A percentile compares a stretch with the other conserved stretches of the same genome.
Evolutionary conservation across 768 basidiomycete genomes (phyloP).

Genomic region (Amanita rimosa): DNA sequence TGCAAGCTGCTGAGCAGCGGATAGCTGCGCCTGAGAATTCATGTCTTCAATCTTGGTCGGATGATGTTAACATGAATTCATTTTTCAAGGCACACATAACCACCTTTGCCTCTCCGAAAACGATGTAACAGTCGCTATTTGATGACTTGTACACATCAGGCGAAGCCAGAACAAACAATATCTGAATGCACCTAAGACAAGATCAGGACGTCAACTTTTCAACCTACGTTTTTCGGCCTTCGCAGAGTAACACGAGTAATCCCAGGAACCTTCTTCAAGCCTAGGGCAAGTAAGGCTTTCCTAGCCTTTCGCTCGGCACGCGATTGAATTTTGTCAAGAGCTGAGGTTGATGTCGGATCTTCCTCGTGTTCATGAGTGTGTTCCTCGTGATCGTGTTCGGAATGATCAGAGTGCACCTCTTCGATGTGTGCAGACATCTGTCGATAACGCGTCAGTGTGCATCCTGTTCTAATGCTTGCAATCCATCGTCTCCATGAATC

Average conservation of each 20-base stretch:
- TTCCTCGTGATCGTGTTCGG: conserved; percentile 48
- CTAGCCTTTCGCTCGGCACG: conserved; percentile 92
- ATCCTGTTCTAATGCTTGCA: conserved; percentile 17
- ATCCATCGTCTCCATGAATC: conserved; percentile 21
- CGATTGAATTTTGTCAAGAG: conserved; percentile 89
- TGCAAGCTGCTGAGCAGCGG: conserved; percentile 71
- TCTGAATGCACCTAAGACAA: conserved; percentile 23
- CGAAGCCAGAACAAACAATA: conserved; percentile 84
- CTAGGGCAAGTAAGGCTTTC: conserved; percentile 85
- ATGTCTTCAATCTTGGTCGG: conserved; percentile 68
- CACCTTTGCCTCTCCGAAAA: conserved; percentile 96
- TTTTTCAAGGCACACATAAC: conserved; percentile 3
- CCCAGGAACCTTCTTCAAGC: conserved; percentile 83
- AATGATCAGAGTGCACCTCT: conserved; percentile 75
- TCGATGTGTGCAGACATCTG: conserved; percentile 80
- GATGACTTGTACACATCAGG: conserved; percentile 98
- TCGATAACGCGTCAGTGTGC: conserved; percentile 11
- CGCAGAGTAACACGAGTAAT: conserved; percentile 94
- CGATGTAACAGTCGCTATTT: conserved; percentile 97
- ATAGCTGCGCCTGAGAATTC: conserved; percentile 68
- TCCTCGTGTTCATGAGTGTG: conserved; percentile 50
- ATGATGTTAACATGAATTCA: background rate
- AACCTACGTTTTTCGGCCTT: conserved; percentile 83
- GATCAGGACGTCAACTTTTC: background rate
- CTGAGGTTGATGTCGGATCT: conserved; percentile 75